Percentiles rank a stretch among this genome's conserved stretches.
phyloP scores from a whole-genome alignment of 306 rosid species.

The Nissolia schottii region DNA sequence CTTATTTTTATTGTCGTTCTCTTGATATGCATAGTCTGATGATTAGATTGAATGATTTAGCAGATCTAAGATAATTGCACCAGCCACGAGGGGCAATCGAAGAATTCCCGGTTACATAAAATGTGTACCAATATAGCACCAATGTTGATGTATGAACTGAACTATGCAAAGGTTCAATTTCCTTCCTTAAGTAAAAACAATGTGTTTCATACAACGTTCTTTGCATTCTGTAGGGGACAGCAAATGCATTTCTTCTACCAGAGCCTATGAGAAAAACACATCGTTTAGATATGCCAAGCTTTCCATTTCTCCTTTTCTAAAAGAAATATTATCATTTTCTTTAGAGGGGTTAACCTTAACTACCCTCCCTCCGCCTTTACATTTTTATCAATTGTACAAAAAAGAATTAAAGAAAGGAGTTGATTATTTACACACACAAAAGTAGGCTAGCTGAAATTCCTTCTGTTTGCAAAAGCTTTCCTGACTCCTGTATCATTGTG shows the following conservation, averaged over 20 bases:
- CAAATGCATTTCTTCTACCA: neutral
- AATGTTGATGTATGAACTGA: too few relatives aligned
- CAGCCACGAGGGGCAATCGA: too few relatives aligned
- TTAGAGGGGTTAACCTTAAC: neutral
- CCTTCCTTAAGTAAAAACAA: neutral
- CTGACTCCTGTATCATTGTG: neutral
- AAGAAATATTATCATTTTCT: neutral
- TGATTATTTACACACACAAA: constrained; percentile 15
- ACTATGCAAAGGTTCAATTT: neutral
- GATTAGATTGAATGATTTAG: too few relatives aligned
- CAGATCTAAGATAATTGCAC: too few relatives aligned
- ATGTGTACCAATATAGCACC: too few relatives aligned
- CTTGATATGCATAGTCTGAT: neutral
- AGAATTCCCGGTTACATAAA: too few relatives aligned
- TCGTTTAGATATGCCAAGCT: neutral
- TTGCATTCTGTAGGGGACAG: neutral
- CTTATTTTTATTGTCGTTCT: neutral
- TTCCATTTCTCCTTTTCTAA: neutral
- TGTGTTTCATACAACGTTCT: neutral
- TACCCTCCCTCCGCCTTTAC: neutral
- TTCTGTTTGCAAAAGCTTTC: neutral
- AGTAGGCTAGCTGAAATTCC: neutral
- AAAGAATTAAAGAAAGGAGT: neutral
- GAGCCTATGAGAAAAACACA: neutral
- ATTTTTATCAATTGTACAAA: neutral